phyloP scores from a whole-genome alignment of 108 stramenopile species.

The Mayamaea pseudoterrestris region DNA sequence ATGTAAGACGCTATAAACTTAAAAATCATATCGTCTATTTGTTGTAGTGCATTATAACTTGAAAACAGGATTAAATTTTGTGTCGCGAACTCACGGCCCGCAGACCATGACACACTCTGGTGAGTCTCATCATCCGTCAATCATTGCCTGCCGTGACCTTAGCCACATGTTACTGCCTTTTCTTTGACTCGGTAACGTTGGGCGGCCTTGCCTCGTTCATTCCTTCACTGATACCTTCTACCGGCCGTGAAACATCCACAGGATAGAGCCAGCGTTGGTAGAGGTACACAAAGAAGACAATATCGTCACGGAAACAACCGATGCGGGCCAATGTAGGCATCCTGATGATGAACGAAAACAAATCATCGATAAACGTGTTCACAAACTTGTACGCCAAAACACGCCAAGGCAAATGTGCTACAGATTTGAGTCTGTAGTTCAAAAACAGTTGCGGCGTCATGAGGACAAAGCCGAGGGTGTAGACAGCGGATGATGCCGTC shows the following conservation, averaged over 20 bases:
- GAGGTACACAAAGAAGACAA: constrained; percentile 91
- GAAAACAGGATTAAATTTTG: no score
- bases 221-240: constrained; percentile 47
- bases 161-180: constrained; percentile 26
- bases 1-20: no score
- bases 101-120: no score
- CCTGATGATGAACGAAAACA: constrained; percentile 92
- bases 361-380: constrained; percentile 93
- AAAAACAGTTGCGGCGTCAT: constrained; percentile 88
- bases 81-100: no score
- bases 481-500: constrained; percentile 75
- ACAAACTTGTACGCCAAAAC: constrained; percentile 83
- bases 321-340: constrained; percentile 96
- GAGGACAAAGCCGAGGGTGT: constrained; percentile 74
- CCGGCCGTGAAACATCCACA: constrained; percentile 64
- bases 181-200: constrained; percentile 11
- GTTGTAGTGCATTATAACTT: no score
- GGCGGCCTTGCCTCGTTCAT: not conserved
- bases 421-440: constrained; percentile 81
- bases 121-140: no score
- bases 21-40: no score
- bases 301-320: constrained; percentile 90
- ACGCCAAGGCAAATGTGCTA: constrained; percentile 83
- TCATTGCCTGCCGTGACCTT: no score
- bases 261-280: constrained; percentile 93